Conservation (phyloP, 768 basidiomycete species). For the Lactarius sp. region DNA sequence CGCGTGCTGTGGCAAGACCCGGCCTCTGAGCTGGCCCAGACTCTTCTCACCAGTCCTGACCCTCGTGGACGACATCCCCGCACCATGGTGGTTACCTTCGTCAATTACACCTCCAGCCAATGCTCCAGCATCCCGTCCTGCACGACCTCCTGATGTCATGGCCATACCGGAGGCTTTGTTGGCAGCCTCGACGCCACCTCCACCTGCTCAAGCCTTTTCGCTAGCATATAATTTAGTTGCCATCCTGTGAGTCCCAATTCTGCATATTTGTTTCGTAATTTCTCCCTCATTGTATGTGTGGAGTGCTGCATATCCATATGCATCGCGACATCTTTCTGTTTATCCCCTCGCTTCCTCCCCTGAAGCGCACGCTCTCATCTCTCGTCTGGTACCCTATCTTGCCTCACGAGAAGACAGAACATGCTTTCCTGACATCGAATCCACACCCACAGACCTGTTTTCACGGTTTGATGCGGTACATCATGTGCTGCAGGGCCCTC, state of each 20-base stretch:
- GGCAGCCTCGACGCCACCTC: conserved; percentile 30
- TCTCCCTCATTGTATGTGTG: background rate
- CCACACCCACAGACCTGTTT: conserved; percentile 59
- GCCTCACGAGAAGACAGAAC: conserved; percentile 52
- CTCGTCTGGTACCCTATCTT: conserved; percentile 60
- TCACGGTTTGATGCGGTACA: conserved; percentile 57
- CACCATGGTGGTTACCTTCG: conserved; percentile 67
- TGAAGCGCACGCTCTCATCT: conserved; percentile 44
- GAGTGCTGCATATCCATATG: conserved; percentile 67
- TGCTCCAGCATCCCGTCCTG: conserved; percentile 27
- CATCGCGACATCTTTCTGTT: conserved; percentile 54
- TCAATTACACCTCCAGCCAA: background rate
- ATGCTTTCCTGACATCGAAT: conserved; percentile 46
- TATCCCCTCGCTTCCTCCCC: conserved; percentile 50
- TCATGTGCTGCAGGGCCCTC: background rate
- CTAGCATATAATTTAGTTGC: conserved; percentile 68
- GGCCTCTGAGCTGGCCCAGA: conserved; percentile 51
- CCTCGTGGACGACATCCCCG: conserved; percentile 42
- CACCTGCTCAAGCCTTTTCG: conserved; percentile 28
- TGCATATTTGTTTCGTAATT: background rate
- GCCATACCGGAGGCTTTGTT: conserved; percentile 42
- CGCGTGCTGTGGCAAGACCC: conserved; percentile 55
- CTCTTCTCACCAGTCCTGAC: conserved; percentile 55
- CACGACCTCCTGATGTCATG: conserved; percentile 41
- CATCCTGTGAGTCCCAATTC: conserved; percentile 48